Evolutionary conservation across 2,329 filamentous ascomycete genomes (phyloP), one percentile per base, ranked within the genome.

Genomic region (Alternaria solani): DNA sequence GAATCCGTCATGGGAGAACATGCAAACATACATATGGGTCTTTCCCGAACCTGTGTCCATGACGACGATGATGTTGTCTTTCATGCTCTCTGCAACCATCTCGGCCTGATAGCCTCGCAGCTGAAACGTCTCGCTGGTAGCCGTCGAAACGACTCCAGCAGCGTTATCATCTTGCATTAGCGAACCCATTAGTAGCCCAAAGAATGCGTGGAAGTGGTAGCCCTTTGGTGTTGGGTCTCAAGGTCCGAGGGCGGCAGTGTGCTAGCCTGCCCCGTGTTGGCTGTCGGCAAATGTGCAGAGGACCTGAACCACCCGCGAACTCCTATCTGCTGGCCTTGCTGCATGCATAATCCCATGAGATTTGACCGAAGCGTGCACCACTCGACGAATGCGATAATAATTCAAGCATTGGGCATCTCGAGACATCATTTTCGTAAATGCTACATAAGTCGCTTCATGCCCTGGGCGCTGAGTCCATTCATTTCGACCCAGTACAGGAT

Each of bases 1-100:
- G 2, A 36, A 9, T 14, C 28, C 23, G 6, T 25, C 9, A 52
- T 16, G 5, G 39, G 2, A 32, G 12, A 34, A 16, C 0, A 26
- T 11, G 23, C 18, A 2, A 6, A 23, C 38, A 42, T 64, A 76
- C 77, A 84, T 77, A 48, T 82, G 79, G 14, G 82, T 84, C 66
- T 84, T 84, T 12, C 82, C 82, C 59, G 78, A 81, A 28, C 82
- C 82, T 2, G 82, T 84, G 52, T 83, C 81, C 80, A 83, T 83
- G 12, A 78, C 81, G 39, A 83, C 81, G 53, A 84, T 82, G 55
- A 82, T 74, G 61, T 84, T 84, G 18, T 70, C 65, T 43, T 73
- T 69, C 34, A 84, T 59, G 65, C 80, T 82, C 56, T 77, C 75
- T 42, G 81, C 76, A 3, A 84, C 75, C 82, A 84, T 84, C 66